Percentiles rank a stretch among this genome's conserved stretches.
Evolutionary conservation across 768 basidiomycete species (phyloP).

Genomic region (Leccinum barrowsii): DNA sequence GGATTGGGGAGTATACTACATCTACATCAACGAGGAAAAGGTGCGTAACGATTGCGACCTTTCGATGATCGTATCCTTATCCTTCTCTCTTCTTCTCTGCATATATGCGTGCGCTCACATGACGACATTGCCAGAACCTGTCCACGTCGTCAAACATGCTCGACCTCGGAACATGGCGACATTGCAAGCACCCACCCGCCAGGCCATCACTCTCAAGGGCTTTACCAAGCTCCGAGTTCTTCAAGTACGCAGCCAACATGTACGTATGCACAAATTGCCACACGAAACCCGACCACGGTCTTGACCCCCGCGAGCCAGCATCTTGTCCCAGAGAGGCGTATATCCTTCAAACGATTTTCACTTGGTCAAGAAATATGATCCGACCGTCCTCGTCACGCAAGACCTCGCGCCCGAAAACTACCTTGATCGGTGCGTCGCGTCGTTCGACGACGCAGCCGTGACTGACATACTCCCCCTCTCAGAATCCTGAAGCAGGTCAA

Average conservation of each 20-base stretch:
- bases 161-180: slow-evolving; percentile 34
- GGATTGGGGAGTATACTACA: too few relatives aligned
- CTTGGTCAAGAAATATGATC: slow-evolving; percentile 99
- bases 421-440: slow-evolving; percentile 57
- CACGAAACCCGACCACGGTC: background rate
- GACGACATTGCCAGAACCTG: too few relatives aligned
- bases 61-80: too few relatives aligned
- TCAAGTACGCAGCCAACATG: slow-evolving; percentile 99
- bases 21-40: too few relatives aligned
- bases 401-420: slow-evolving; percentile 93
- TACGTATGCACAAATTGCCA: slow-evolving; percentile 36
- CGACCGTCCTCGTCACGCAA: slow-evolving; percentile 91
- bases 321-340: slow-evolving; percentile 93
- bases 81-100: too few relatives aligned
- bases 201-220: slow-evolving; percentile 92
- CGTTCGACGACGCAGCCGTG: background rate
- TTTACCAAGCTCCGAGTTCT: slow-evolving; percentile 91
- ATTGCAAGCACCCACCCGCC: slow-evolving; percentile 49
- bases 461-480: background rate
- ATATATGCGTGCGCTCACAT: too few relatives aligned
- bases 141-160: too few relatives aligned
- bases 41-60: too few relatives aligned
- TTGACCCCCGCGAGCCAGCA: slow-evolving; percentile 44
- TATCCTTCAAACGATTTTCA: slow-evolving; percentile 98
- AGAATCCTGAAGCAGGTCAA: slow-evolving; percentile 88